Percentiles rank a stretch among this genome's conserved stretches.
phyloP scores from a whole-genome alignment of 371 early-diverging fungal genomes.

The Mortierella sp. region DNA sequence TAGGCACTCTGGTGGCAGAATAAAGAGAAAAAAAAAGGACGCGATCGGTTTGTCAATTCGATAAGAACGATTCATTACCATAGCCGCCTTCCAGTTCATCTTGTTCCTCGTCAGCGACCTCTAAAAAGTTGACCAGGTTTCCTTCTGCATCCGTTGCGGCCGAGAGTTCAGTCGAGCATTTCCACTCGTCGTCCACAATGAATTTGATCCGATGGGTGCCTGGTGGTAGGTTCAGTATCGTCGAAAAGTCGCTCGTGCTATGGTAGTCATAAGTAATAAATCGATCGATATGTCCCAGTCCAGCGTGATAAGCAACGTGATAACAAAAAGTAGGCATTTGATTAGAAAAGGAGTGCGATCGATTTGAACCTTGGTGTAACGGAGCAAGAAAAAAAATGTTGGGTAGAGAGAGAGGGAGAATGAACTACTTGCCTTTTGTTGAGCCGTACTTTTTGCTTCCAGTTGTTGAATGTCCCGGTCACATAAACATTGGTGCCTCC shows the following conservation, averaged over 20 bases:
- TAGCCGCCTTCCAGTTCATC: slow-evolving; percentile 55
- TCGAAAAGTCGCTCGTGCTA: slow-evolving; percentile 82
- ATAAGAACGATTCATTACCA: slow-evolving; percentile 16
- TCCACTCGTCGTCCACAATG: slow-evolving; percentile 98
- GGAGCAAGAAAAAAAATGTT: not conserved
- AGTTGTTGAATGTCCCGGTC: slow-evolving; percentile 98
- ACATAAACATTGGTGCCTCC: slow-evolving; percentile 91
- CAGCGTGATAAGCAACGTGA: slow-evolving; percentile 12
- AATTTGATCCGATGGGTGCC: slow-evolving; percentile 97
- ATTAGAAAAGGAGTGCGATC: not conserved
- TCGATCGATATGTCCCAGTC: slow-evolving; percentile 10
- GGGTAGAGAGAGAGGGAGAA: not conserved
- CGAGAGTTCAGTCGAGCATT: slow-evolving; percentile 90
- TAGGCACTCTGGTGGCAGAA: not conserved
- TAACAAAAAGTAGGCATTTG: not conserved
- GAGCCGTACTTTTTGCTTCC: slow-evolving; percentile 94
- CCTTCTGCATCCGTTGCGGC: slow-evolving; percentile 95
- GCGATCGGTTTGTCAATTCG: not conserved
- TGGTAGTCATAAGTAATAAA: slow-evolving; percentile 47
- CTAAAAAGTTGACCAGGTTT: slow-evolving; percentile 94
- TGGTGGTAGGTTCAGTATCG: slow-evolving; percentile 88
- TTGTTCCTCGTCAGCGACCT: slow-evolving; percentile 75
- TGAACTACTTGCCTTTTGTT: slow-evolving; percentile 73
- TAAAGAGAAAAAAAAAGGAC: not conserved
- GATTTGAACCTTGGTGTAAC: slow-evolving; percentile 28